Evolutionary conservation across 495 filamentous ascomycete genomes (phyloP).

Genomic region (Extremus antarcticus): DNA sequence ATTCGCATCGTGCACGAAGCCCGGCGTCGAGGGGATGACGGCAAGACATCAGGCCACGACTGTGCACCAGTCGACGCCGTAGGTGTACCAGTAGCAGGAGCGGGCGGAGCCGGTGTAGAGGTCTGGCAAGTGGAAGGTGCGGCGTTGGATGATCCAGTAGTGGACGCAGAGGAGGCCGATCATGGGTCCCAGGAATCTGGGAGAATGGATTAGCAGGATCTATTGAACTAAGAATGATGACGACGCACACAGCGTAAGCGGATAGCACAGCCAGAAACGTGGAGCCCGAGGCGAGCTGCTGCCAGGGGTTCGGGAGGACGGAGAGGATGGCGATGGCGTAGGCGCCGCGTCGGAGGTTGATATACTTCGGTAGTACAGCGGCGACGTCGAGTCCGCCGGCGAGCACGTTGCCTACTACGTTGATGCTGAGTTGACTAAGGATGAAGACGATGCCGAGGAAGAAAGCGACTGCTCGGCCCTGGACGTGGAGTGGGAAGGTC

Average conservation of each 20-base stretch:
- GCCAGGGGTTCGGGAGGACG: conserved; percentile 51
- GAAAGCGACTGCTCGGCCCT: conserved; percentile 19
- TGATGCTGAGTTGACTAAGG: conserved; percentile 27
- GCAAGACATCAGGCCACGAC: background rate
- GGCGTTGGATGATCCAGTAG: background rate
- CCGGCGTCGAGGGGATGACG: background rate
- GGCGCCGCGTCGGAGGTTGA: conserved; percentile 54
- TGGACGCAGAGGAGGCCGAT: conserved; percentile 30
- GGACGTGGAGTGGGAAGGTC: too few relatives aligned
- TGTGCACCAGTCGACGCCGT: background rate
- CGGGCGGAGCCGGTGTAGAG: background rate
- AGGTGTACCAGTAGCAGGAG: background rate
- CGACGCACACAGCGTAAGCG: conserved; percentile 43
- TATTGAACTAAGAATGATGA: too few relatives aligned
- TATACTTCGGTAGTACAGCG: conserved; percentile 44
- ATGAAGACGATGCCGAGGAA: conserved; percentile 36
- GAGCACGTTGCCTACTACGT: conserved; percentile 55
- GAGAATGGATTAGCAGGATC: too few relatives aligned
- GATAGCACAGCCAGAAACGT: conserved; percentile 50
- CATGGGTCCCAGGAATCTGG: conserved; percentile 62
- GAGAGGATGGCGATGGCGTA: conserved; percentile 46
- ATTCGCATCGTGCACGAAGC: background rate
- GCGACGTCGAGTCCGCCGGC: conserved; percentile 51
- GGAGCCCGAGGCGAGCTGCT: conserved; percentile 46
- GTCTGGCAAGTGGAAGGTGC: background rate